Evolutionary conservation across 768 basidiomycete species (phyloP).

Genomic region (Mycena kentingensis): DNA sequence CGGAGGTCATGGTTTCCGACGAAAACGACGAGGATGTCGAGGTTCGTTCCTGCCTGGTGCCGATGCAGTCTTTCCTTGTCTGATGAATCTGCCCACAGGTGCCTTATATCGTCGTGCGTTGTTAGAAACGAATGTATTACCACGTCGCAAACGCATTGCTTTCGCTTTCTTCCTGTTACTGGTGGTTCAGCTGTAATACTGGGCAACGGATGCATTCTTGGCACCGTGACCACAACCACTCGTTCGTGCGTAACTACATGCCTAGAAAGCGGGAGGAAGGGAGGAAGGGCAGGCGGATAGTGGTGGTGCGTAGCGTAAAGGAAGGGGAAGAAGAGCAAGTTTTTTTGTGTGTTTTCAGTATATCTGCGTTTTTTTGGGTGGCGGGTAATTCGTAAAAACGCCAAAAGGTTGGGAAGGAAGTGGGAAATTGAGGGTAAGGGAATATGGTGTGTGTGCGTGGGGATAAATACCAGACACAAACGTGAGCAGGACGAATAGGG

Average conservation of each 20-base stretch:
- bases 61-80: background rate
- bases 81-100: conserved; percentile 47
- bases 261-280: conserved; percentile 37
- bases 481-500: conserved; percentile 14
- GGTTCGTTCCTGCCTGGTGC: conserved; percentile 45
- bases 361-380: conserved; percentile 38
- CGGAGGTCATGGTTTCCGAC: conserved; percentile 93
- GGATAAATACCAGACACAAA: conserved; percentile 39
- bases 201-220: conserved; percentile 19
- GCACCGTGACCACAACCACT: conserved; percentile 21
- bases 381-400: conserved; percentile 36
- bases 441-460: conserved; percentile 35
- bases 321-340: conserved; percentile 31
- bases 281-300: conserved; percentile 20
- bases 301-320: conserved; percentile 28
- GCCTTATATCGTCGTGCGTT: conserved; percentile 85
- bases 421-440: conserved; percentile 29
- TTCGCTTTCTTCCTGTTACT: background rate
- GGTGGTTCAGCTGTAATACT: conserved; percentile 1
- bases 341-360: conserved; percentile 51
- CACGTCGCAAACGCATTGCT: conserved; percentile 3
- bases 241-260: conserved; percentile 48
- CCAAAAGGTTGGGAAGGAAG: conserved; percentile 41
- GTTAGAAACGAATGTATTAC: conserved; percentile 11
- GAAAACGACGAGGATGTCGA: conserved; percentile 95